Evolutionary conservation across 768 basidiomycete species (phyloP).

Genomic region (Leccinum aurantiacum): DNA sequence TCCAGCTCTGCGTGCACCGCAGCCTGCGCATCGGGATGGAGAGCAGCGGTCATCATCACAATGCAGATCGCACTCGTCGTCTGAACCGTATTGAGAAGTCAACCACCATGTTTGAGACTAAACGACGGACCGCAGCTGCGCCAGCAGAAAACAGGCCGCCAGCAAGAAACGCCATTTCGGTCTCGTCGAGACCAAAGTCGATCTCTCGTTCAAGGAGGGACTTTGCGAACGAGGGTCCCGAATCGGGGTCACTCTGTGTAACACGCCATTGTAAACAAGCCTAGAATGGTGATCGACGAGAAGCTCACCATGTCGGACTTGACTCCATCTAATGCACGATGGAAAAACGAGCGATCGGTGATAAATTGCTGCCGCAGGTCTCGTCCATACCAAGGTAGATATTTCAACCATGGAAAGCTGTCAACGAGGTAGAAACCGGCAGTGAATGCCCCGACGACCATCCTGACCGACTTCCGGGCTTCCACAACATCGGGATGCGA

Average conservation of each 20-base stretch:
- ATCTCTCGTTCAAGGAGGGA: constrained; percentile 50
- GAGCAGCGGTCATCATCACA: no score
- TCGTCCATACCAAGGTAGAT: constrained; percentile 58
- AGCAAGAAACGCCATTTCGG: constrained; percentile 33
- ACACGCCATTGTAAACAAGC: not conserved
- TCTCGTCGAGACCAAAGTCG: constrained; percentile 48
- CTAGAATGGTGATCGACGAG: not conserved
- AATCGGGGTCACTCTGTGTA: constrained; percentile 5
- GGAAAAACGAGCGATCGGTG: constrained; percentile 49
- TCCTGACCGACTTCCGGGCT: constrained; percentile 19
- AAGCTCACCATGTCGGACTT: constrained; percentile 40
- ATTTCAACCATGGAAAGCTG: constrained; percentile 32
- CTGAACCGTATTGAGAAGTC: no score
- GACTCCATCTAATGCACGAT: constrained; percentile 43
- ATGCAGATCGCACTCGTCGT: no score
- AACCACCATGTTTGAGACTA: no score
- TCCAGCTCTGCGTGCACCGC: constrained; percentile 54
- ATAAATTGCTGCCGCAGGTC: constrained; percentile 51
- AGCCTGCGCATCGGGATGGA: not conserved
- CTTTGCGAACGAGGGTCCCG: constrained; percentile 49
- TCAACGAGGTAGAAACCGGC: constrained; percentile 35
- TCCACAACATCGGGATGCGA: constrained; percentile 17
- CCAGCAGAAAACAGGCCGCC: constrained; percentile 60
- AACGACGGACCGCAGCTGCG: constrained; percentile 30
- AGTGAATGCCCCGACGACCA: no score